A percentile compares a stretch with the other conserved stretches of the same genome.
Conservation (phyloP, 768 basidiomycete species). For the Clitopilus passeckerianus region DNA sequence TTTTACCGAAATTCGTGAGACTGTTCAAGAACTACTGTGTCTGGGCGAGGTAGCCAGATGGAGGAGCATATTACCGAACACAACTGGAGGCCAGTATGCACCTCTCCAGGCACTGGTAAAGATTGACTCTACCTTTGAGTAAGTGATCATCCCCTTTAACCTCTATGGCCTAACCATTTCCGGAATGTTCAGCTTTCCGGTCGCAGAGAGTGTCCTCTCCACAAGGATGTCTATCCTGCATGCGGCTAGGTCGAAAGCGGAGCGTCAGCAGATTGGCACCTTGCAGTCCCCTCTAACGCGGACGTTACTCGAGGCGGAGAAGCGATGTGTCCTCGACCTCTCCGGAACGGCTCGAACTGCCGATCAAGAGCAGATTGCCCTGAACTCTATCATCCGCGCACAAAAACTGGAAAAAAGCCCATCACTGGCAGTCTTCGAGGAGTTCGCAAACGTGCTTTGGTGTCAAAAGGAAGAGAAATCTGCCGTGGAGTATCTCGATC, state of each 20-base stretch:
- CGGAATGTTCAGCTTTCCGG: slow-evolving; percentile 31
- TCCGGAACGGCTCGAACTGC: slow-evolving; percentile 67
- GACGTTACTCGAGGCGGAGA: slow-evolving; percentile 57
- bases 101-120: slow-evolving; percentile 39
- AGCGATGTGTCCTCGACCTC: slow-evolving; percentile 62
- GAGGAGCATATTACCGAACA: slow-evolving; percentile 34
- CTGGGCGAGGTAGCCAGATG: slow-evolving; percentile 72
- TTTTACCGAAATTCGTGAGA: slow-evolving; percentile 67
- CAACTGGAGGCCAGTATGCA: slow-evolving; percentile 24
- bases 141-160: slow-evolving; percentile 20
- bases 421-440: slow-evolving; percentile 57
- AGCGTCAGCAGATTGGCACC: slow-evolving; percentile 73
- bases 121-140: slow-evolving; percentile 64
- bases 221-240: slow-evolving; percentile 80
- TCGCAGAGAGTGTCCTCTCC: slow-evolving; percentile 65
- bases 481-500: slow-evolving; percentile 71
- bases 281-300: slow-evolving; percentile 49
- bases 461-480: slow-evolving; percentile 76
- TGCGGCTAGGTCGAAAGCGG: slow-evolving; percentile 63
- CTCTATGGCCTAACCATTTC: slow-evolving; percentile 47
- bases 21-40: slow-evolving; percentile 71
- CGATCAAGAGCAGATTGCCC: slow-evolving; percentile 70
- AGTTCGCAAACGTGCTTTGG: slow-evolving; percentile 92
- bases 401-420: slow-evolving; percentile 49
- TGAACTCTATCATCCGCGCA: slow-evolving; percentile 81